A percentile compares a stretch with the other conserved stretches of the same genome.
phyloP scores from a whole-genome alignment of 225 moss, liverwort and hornwort species.

The Physcomitrium patens region DNA sequence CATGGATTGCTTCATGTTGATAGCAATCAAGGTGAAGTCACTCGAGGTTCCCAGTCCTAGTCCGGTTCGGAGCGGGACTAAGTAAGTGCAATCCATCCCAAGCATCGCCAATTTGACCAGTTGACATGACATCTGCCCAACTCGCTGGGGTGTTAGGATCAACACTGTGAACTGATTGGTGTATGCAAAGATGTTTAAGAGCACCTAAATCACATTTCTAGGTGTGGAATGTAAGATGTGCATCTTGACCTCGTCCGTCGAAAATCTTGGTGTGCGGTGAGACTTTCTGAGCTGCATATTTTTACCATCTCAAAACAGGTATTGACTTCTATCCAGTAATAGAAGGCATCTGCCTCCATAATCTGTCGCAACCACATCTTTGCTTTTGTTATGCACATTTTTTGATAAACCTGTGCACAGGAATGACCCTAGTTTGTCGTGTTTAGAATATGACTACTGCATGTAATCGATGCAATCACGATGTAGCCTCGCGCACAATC shows the following conservation, averaged over 20 bases:
- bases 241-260: constrained; percentile 2
- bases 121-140: constrained; percentile 51
- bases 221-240: constrained; percentile 26
- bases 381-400: background rate
- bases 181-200: constrained; percentile 3
- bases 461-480: constrained; percentile 27
- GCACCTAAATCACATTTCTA: constrained; percentile 28
- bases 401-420: constrained; percentile 7
- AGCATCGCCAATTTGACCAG: constrained; percentile 47
- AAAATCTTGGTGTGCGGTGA: constrained; percentile 15
- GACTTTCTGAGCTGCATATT: constrained; percentile 2
- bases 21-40: too few relatives aligned
- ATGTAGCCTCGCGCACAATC: background rate
- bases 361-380: constrained; percentile 15
- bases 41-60: too few relatives aligned
- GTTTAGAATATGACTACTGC: constrained; percentile 10
- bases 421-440: background rate
- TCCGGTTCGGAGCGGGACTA: constrained; percentile 10
- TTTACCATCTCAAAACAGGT: background rate
- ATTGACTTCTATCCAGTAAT: background rate
- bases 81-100: constrained; percentile 54
- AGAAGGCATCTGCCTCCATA: constrained; percentile 22
- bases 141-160: constrained; percentile 27
- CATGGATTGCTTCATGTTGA: background rate
- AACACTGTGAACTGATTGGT: constrained; percentile 3